phyloP scores from a whole-genome alignment of 768 basidiomycete species.

The Lentinula sp. region DNA sequence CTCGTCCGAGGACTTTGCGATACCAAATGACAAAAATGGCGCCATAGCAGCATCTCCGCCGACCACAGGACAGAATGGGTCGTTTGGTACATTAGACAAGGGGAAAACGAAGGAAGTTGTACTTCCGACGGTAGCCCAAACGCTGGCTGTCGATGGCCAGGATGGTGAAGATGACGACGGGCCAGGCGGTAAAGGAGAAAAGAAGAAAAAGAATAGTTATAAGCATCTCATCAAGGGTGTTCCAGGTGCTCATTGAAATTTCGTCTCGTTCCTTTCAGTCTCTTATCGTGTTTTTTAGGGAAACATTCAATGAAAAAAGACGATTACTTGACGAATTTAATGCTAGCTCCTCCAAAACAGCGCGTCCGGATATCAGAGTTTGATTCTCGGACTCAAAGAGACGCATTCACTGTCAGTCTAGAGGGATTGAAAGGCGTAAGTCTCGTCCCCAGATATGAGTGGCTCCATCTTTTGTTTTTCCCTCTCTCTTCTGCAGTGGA shows the following conservation, averaged over 20 bases:
- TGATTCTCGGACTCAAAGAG: conserved; percentile 59
- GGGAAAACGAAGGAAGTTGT: conserved; percentile 40
- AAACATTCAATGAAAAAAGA: conserved; percentile 82
- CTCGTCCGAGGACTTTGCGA: conserved; percentile 21
- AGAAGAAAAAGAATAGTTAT: conserved; percentile 78
- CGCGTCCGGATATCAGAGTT: conserved; percentile 56
- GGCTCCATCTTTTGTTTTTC: conserved; percentile 1
- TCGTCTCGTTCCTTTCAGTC: conserved; percentile 4
- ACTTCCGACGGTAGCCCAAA: neutral
- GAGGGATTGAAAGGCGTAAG: conserved; percentile 72
- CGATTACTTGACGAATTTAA: conserved; percentile 58
- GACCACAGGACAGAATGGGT: conserved; percentile 15
- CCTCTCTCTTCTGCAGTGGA: conserved; percentile 45
- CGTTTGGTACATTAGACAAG: conserved; percentile 26
- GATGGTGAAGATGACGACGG: conserved; percentile 50
- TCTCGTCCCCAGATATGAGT: conserved; percentile 11
- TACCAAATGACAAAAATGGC: conserved; percentile 2
- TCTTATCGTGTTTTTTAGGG: conserved; percentile 28
- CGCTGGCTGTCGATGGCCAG: conserved; percentile 13
- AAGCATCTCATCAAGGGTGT: conserved; percentile 72
- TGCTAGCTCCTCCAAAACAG: conserved; percentile 68
- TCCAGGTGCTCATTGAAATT: conserved; percentile 44
- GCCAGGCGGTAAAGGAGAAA: conserved; percentile 46
- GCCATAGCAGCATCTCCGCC: conserved; percentile 10
- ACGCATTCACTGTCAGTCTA: conserved; percentile 67